Base-by-base conservation (phyloP, 305 asterid species). In the Fraxinus floribunda region DNA sequence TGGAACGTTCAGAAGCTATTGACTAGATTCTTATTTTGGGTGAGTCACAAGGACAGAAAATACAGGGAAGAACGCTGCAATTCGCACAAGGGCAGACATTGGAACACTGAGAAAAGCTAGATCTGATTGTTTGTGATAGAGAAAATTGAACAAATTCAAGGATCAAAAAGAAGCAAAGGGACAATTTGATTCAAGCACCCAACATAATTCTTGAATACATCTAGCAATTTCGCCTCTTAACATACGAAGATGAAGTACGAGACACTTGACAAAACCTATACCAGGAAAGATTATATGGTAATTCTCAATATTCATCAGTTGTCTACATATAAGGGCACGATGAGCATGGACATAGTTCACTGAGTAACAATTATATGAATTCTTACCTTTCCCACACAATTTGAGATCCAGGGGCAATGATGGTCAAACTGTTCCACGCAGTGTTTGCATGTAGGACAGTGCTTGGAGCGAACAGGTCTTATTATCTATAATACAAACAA, bases 361-460 rank as follows among this genome's bases (percentile, higher is more conserved):
- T 49, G 80, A 13, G 44, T 46, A 76, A 68, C 41, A 49, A 86
- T 35, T 52, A 70, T 30, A 39, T 41, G 44, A 73, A 52, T 76
- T 9, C 44, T 78, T 90, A 94, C 99, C 99, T 94, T 96, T 49
- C 98, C 98, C 81, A 94, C 99, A 86, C 98, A 94, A 86, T 93
- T 96, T 80, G 99, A 94, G 91, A 96, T 90, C 98, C 99, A 96
- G 60, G 98, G 99, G 84, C 99, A 96, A 86, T 96, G 99, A 87
- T 96, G 98, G 88, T 96, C 99, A 86, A 96, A 96, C 88, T 96
- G 98, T 88, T 94, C 99, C 84, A 94, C 98, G 75, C 99, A 96
- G 83, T 91, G 92, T 70, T 93, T 90, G 88, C 98, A 96, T 76
- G 90, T 81, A 22, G 98, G 94, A 86, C 99, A 96, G 86, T 96